Evolutionary conservation across 495 filamentous ascomycete genomes (phyloP).

Genomic region (Hypoxylon fuscum): DNA sequence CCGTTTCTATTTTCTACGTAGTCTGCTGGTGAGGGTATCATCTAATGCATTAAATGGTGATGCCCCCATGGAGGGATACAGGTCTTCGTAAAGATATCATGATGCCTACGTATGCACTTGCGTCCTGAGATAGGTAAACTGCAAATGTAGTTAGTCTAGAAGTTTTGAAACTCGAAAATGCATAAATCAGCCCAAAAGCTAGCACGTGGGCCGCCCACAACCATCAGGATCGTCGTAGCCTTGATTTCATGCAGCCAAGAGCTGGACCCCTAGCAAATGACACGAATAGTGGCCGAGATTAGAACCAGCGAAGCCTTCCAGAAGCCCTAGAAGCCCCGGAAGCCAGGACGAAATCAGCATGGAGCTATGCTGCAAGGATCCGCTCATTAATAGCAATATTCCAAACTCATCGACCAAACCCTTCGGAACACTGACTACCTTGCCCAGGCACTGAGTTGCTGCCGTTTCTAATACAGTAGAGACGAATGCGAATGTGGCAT

Average conservation of each 20-base stretch:
- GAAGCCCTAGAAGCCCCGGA: conserved; percentile 9
- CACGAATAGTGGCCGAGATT: conserved; percentile 31
- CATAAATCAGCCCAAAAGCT: conserved; percentile 6
- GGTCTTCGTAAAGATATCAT: neutral
- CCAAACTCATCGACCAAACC: neutral
- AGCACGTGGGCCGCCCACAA: conserved; percentile 29
- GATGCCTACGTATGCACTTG: too few species aligned
- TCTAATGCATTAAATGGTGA: neutral
- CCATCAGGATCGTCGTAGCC: conserved; percentile 26
- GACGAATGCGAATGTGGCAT: conserved; percentile 6
- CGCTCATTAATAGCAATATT: neutral
- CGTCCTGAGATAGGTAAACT: too few species aligned
- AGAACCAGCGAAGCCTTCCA: conserved; percentile 37
- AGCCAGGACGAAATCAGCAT: neutral
- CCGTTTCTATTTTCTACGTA: neutral
- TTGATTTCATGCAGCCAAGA: conserved; percentile 25
- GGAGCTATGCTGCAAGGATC: conserved; percentile 15
- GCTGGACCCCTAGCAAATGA: conserved; percentile 8
- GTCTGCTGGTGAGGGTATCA: neutral
- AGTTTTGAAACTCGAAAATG: conserved; percentile 4
- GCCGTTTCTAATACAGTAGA: neutral
- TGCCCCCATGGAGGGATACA: neutral
- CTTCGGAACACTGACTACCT: too few species aligned
- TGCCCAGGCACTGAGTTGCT: too few species aligned
- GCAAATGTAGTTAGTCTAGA: too few species aligned